These are phyloP conservation scores for Fusarium sp. DNA, from an alignment of 2,329 filamentous ascomycete species.

Conservation along the genomic window DNA sequence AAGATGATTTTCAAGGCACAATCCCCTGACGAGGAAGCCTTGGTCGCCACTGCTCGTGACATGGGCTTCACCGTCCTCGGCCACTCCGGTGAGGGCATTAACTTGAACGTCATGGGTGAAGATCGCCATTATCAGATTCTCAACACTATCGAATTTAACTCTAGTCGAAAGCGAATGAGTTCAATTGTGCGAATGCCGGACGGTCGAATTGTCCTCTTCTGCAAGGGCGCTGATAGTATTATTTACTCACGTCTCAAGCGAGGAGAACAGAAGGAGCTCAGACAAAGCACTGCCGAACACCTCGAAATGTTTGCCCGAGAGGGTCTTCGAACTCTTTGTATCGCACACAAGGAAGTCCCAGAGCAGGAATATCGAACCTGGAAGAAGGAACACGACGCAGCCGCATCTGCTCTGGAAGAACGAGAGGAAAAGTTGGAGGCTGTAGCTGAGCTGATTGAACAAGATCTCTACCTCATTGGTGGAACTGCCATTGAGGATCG, in stretches of 20 bases:
- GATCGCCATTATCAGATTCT: constrained; percentile 89
- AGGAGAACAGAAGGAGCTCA: constrained; percentile 88
- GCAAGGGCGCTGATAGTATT: constrained; percentile 97
- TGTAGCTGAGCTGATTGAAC: constrained; percentile 91
- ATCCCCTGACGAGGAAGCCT: constrained; percentile 94
- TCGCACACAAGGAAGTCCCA: constrained; percentile 84
- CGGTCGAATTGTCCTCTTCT: constrained; percentile 89
- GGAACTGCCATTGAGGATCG: constrained; percentile 98
- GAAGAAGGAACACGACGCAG: constrained; percentile 89
- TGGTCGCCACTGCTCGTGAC: constrained; percentile 94
- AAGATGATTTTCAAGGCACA: constrained; percentile 97
- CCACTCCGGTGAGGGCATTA: constrained; percentile 82
- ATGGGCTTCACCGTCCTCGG: constrained; percentile 95
- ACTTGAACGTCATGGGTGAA: constrained; percentile 88
- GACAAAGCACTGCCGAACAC: constrained; percentile 89
- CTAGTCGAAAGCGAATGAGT: constrained; percentile 96
- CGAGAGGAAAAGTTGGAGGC: constrained; percentile 95
- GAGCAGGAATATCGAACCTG: constrained; percentile 89
- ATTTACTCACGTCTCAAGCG: constrained; percentile 92
- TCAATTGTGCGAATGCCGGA: constrained; percentile 96
- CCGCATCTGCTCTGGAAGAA: constrained; percentile 85
- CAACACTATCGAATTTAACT: constrained; percentile 98
- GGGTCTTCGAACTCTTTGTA: constrained; percentile 93
- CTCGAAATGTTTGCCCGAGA: constrained; percentile 97
- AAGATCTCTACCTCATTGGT: constrained; percentile 87